A percentile compares a stretch with the other conserved stretches of the same genome.
These are phyloP conservation scores for Moniliella sp. DNA, from an alignment of 1,284 basidiomycete species.

Conservation along the genomic window DNA sequence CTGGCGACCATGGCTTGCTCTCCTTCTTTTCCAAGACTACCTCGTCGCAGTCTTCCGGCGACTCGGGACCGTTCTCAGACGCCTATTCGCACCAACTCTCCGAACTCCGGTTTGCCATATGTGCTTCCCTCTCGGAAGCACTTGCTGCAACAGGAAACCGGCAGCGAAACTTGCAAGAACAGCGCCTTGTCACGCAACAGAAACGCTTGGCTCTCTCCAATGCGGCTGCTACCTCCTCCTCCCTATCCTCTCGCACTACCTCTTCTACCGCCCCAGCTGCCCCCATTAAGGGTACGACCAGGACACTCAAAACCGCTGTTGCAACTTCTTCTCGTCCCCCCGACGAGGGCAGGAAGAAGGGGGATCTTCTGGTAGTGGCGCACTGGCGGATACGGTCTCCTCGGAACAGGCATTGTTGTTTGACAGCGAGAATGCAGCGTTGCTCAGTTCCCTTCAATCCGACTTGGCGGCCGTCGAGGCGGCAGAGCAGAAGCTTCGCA, in stretches of 20 bases:
- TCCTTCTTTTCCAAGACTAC: constrained; percentile 11
- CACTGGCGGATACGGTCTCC: not conserved
- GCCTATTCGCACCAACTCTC: constrained; percentile 63
- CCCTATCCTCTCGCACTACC: not conserved
- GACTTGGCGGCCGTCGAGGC: constrained; percentile 64
- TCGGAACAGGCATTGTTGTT: constrained; percentile 36
- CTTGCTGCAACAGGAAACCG: constrained; percentile 51
- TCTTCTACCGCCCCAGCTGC: not conserved
- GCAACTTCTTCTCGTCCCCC: not conserved
- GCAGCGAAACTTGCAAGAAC: constrained; percentile 64
- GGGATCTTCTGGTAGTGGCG: not conserved
- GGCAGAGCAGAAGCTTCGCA: constrained; percentile 63
- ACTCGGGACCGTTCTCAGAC: constrained; percentile 42
- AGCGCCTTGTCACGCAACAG: constrained; percentile 4
- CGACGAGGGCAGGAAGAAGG: not conserved
- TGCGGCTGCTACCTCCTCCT: not conserved
- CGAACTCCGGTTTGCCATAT: constrained; percentile 53
- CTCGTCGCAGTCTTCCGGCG: constrained; percentile 5
- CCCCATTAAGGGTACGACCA: not conserved
- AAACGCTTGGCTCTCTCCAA: not conserved
- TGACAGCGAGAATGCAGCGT: constrained; percentile 64
- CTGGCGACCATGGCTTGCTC: constrained; percentile 1
- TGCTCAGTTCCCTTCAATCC: constrained; percentile 57
- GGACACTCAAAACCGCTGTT: not conserved
- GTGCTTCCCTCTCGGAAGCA: too few relatives aligned